Percentiles rank a stretch among this genome's conserved stretches.
Evolutionary conservation across 2,329 filamentous ascomycete species (phyloP).

Genomic region (Xylaria sp.): DNA sequence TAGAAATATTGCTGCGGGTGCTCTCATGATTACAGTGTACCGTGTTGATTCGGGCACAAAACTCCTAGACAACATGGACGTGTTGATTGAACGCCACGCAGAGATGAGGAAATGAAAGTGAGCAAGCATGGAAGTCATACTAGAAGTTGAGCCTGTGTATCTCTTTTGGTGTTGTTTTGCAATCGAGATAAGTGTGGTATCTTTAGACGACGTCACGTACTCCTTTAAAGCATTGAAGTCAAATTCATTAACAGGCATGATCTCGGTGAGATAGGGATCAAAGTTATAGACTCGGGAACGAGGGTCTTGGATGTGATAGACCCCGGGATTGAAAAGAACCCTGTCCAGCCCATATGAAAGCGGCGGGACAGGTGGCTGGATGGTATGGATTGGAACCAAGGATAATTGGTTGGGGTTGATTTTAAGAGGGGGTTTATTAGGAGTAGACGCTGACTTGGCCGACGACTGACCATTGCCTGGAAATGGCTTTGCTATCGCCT

Average conservation of each 20-base stretch:
- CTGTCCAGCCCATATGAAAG: conserved; percentile 79
- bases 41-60: conserved; percentile 66
- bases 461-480: not conserved
- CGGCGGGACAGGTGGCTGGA: conserved; percentile 56
- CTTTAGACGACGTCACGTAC: conserved; percentile 91
- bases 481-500: not conserved
- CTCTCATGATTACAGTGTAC: conserved; percentile 75
- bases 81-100: conserved; percentile 75
- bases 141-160: conserved; percentile 94
- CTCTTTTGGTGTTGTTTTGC: conserved; percentile 72
- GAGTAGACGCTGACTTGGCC: not conserved
- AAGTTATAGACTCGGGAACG: conserved; percentile 93
- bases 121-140: conserved; percentile 84
- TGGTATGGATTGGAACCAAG: conserved; percentile 42
- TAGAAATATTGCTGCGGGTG: conserved; percentile 81
- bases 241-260: conserved; percentile 93
- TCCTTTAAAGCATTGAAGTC: conserved; percentile 85
- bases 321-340: conserved; percentile 93
- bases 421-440: conserved; percentile 24
- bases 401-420: conserved; percentile 38
- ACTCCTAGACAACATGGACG: conserved; percentile 67
- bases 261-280: conserved; percentile 88
- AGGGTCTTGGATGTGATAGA: conserved; percentile 89
- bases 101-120: conserved; percentile 96
- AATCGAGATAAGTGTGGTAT: conserved; percentile 71